Percentiles rank a stretch among this genome's conserved stretches.
Conservation (phyloP, 2,329 filamentous ascomycete species). For the Sporothrix inflata region DNA sequence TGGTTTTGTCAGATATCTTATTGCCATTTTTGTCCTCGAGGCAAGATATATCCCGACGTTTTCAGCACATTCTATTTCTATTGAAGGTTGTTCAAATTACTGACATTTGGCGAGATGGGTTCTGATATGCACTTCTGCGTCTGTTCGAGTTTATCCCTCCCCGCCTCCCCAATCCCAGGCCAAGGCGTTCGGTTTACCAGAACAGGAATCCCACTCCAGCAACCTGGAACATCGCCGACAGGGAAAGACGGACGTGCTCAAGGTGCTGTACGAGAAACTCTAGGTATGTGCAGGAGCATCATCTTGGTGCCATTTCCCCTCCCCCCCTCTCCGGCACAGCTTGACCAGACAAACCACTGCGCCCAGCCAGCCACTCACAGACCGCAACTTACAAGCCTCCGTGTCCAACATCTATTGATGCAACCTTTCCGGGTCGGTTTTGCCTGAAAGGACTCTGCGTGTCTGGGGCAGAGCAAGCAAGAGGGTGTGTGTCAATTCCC, state of each 20-base stretch:
- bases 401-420: background rate
- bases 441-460: background rate
- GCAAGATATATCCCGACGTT: background rate
- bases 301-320: background rate
- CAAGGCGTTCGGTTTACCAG: constrained; percentile 10
- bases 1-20: background rate
- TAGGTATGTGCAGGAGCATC: background rate
- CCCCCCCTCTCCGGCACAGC: background rate
- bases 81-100: background rate
- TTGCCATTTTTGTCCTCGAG: background rate
- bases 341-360: background rate
- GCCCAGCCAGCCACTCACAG: background rate
- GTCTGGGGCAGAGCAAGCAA: background rate
- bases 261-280: background rate
- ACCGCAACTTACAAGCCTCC: background rate
- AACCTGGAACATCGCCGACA: background rate
- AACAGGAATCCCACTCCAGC: background rate
- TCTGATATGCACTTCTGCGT: background rate
- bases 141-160: background rate
- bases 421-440: constrained; percentile 1
- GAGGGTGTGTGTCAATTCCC: background rate
- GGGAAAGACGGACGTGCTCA: background rate
- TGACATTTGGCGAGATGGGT: background rate
- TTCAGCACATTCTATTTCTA: background rate
- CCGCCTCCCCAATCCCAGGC: background rate